Percentiles rank a stretch among this genome's conserved stretches.
phyloP scores from a whole-genome alignment of 306 rosid genomes.

The Malus sylvestris region DNA sequence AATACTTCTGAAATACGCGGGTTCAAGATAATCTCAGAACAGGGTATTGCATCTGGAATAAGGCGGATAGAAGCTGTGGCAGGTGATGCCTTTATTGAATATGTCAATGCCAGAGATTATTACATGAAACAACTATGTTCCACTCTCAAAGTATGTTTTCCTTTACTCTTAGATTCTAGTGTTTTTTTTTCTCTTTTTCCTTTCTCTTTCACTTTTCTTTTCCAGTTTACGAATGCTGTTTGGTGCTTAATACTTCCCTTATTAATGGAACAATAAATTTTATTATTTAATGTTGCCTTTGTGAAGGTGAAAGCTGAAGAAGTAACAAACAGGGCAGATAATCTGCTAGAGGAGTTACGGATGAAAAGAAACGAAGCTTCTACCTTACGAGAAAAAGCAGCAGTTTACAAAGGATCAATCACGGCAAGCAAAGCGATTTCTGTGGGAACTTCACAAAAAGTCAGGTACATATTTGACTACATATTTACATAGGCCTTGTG shows the following conservation, averaged over 20 bases:
- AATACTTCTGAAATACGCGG: conserved; percentile 93
- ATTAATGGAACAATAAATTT: conserved; percentile 1
- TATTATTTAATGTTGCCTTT: conserved; percentile 11
- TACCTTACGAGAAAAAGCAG: conserved; percentile 65
- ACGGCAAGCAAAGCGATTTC: conserved; percentile 50
- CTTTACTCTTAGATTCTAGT: not conserved
- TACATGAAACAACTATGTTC: conserved; percentile 74
- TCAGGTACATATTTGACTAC: conserved; percentile 43
- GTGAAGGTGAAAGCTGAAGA: conserved; percentile 90
- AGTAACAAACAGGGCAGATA: conserved; percentile 70
- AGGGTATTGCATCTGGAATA: conserved; percentile 91
- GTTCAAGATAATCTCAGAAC: conserved; percentile 86
- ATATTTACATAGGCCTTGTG: not conserved
- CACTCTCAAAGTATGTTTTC: conserved; percentile 66
- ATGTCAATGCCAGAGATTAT: conserved; percentile 65
- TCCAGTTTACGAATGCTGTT: not conserved
- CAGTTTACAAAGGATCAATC: conserved; percentile 70
- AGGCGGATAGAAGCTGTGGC: conserved; percentile 97
- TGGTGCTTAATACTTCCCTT: not conserved
- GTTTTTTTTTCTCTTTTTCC: not conserved
- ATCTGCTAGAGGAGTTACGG: conserved; percentile 72
- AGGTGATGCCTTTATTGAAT: conserved; percentile 83
- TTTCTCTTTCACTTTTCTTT: not conserved
- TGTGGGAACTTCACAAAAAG: conserved; percentile 61
- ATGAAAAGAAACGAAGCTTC: conserved; percentile 62